A percentile compares a stretch with the other conserved stretches of the same genome.
Evolutionary conservation across 176 grass and related monocot species (phyloP).

Genomic region (Guadua angustifolia): DNA sequence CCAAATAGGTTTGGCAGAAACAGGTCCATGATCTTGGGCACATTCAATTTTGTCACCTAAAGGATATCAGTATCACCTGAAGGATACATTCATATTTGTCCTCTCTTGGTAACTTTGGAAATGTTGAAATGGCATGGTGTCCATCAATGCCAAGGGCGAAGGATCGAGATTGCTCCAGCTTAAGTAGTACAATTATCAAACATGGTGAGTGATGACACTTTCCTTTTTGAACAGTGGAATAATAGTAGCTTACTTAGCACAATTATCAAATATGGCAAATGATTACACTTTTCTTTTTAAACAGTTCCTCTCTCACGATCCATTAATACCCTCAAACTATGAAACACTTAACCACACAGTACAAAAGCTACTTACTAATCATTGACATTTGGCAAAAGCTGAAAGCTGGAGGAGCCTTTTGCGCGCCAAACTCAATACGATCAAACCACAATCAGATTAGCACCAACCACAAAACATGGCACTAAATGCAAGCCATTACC

Average conservation of each 20-base stretch:
- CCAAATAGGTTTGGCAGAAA: conserved; percentile 8
- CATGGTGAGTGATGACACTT: not conserved
- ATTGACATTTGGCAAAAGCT: conserved; percentile 16
- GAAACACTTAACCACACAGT: not conserved
- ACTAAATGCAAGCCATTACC: conserved; percentile 38
- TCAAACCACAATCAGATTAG: conserved; percentile 22
- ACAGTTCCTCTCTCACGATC: not conserved
- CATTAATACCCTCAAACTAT: not conserved
- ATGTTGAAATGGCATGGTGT: not conserved
- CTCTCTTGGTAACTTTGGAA: not conserved
- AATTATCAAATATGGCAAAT: not conserved
- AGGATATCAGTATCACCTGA: not conserved
- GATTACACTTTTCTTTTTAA: not conserved
- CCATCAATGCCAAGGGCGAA: not conserved
- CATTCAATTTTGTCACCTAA: not conserved
- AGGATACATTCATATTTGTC: not conserved
- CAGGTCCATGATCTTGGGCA: not conserved
- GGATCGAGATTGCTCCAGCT: not conserved
- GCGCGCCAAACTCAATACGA: conserved; percentile 41
- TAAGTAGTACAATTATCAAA: not conserved
- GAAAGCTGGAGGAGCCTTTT: conserved; percentile 11
- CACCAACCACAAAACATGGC: conserved; percentile 18
- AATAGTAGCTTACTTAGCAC: not conserved
- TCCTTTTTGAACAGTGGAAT: not conserved
- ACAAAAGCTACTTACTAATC: conserved; percentile 28